phyloP scores from a whole-genome alignment of 805 yeast species.

The Schizosaccharomyces osmophilus region DNA sequence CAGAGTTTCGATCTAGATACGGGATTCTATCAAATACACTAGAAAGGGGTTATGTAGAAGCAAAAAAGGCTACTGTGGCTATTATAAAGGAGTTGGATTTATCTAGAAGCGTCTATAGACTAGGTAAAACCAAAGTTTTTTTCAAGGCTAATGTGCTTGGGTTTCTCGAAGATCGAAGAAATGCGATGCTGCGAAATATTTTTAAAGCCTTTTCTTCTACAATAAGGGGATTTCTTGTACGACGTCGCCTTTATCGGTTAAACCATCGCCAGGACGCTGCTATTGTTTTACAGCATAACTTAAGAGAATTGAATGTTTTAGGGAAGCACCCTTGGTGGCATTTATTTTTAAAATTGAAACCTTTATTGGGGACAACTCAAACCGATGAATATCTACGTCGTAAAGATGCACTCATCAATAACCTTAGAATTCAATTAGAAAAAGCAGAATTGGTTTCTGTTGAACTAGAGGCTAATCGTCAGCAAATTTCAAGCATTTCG shows the following conservation, averaged over 20 bases:
- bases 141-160: conserved; percentile 60
- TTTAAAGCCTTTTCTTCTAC: not conserved
- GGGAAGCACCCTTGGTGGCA: conserved; percentile 54
- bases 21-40: conserved; percentile 22
- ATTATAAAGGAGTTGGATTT: conserved; percentile 39
- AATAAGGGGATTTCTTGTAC: not conserved
- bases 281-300: conserved; percentile 36
- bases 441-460: not conserved
- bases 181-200: not conserved
- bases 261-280: conserved; percentile 39
- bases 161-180: conserved; percentile 29
- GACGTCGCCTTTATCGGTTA: not conserved
- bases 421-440: conserved; percentile 11
- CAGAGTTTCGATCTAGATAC: conserved; percentile 56
- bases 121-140: conserved; percentile 50
- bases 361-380: conserved; percentile 31
- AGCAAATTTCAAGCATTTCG: not conserved
- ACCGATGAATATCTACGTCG: conserved; percentile 7
- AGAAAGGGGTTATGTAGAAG: conserved; percentile 14
- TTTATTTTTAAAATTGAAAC: conserved; percentile 45
- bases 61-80: conserved; percentile 43
- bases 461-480: not conserved
- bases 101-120: conserved; percentile 32
- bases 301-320: conserved; percentile 26
- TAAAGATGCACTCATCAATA: conserved; percentile 13